A percentile compares a stretch with the other conserved stretches of the same genome.
Conservation (phyloP, 768 basidiomycete genomes). For the Tephrocybe rancida region DNA sequence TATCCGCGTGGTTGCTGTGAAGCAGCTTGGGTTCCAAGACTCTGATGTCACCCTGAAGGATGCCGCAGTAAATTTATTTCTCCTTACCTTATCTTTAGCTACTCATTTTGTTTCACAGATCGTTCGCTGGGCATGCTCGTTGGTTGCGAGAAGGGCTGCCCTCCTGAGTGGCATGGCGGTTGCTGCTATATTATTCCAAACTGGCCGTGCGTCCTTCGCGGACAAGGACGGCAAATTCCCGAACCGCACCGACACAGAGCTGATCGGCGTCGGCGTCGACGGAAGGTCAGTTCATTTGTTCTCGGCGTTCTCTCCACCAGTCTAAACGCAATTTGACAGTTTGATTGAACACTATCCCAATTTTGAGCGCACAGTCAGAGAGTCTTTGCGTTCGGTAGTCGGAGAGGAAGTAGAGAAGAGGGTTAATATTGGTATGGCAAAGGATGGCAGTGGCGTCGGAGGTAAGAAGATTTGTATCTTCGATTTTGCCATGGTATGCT, state of each 20-base stretch:
- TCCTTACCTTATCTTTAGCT: not conserved
- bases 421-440: slow-evolving; percentile 89
- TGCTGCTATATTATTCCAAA: slow-evolving; percentile 85
- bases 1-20: slow-evolving; percentile 62
- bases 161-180: slow-evolving; percentile 85
- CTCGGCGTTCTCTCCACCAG: not conserved
- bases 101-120: slow-evolving; percentile 44
- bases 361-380: slow-evolving; percentile 75
- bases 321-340: slow-evolving; percentile 38
- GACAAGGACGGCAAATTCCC: slow-evolving; percentile 34
- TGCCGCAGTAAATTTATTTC: slow-evolving; percentile 45
- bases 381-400: slow-evolving; percentile 73
- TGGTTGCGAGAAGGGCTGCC: slow-evolving; percentile 84
- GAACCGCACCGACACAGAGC: slow-evolving; percentile 38
- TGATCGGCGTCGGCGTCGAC: slow-evolving; percentile 86
- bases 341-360: slow-evolving; percentile 91
- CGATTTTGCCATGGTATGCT: slow-evolving; percentile 10
- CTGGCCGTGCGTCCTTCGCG: slow-evolving; percentile 60
- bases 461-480: slow-evolving; percentile 54
- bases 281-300: slow-evolving; percentile 61
- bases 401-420: slow-evolving; percentile 80
- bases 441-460: slow-evolving; percentile 97
- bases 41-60: slow-evolving; percentile 59
- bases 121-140: slow-evolving; percentile 76
- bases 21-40: slow-evolving; percentile 59